phyloP scores from a whole-genome alignment of 257 asterid species.

The Thymus quinquecostatus region DNA sequence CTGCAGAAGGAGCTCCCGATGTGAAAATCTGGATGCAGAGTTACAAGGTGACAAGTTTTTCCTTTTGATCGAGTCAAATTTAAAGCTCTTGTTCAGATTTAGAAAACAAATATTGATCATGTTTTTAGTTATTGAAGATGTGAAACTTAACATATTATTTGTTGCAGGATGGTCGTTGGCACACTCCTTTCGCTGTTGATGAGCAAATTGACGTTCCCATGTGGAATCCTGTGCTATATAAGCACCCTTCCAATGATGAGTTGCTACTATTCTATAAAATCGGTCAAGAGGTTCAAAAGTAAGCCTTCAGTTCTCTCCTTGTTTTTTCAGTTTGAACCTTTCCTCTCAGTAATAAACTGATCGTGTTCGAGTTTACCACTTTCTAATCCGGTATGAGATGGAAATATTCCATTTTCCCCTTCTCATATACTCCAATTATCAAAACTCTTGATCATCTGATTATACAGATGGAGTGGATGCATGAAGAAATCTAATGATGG shows the following conservation, averaged over 20 bases:
- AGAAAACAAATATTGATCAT: not conserved
- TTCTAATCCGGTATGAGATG: not conserved
- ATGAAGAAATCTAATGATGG: conserved; percentile 85
- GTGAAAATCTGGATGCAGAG: conserved; percentile 89
- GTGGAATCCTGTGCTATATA: conserved; percentile 95
- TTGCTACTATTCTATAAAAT: conserved; percentile 81
- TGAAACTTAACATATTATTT: no score
- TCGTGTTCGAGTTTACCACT: conserved; percentile 2
- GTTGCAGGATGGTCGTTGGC: conserved; percentile 77
- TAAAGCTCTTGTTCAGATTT: not conserved
- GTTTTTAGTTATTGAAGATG: not conserved
- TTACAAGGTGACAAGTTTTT: conserved; percentile 59
- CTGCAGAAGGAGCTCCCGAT: conserved; percentile 87
- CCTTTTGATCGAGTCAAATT: conserved; percentile 20
- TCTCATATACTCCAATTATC: not conserved
- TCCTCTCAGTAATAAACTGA: not conserved
- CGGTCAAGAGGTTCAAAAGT: conserved; percentile 91
- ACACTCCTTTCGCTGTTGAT: conserved; percentile 75
- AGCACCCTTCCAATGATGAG: conserved; percentile 67
- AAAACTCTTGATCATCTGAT: conserved; percentile 8
- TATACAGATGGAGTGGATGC: conserved; percentile 89
- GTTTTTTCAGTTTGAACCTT: not conserved
- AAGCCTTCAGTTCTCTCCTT: conserved; percentile 35
- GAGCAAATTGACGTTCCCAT: conserved; percentile 71
- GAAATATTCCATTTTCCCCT: not conserved